Conservation (phyloP, 2,329 filamentous ascomycete species). For the Neoscytalidium dimidiatum region DNA sequence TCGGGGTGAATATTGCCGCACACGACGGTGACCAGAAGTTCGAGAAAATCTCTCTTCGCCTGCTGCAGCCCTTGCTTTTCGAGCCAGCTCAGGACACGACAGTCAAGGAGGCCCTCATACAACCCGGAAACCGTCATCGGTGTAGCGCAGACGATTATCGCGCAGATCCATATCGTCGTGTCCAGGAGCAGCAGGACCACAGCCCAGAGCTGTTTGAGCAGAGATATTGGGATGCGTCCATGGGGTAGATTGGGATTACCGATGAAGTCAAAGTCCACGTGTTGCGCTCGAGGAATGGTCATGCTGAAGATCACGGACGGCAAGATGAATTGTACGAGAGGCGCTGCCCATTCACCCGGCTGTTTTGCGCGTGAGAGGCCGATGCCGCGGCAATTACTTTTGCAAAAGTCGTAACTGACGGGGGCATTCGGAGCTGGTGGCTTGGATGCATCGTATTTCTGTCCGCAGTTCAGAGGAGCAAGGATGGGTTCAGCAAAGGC, state of each 20-base stretch:
- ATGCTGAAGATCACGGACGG: slow-evolving; percentile 40
- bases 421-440: slow-evolving; percentile 2
- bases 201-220: slow-evolving; percentile 28
- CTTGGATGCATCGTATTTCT: slow-evolving; percentile 1
- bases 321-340: slow-evolving; percentile 39
- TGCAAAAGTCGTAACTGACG: slow-evolving; percentile 32
- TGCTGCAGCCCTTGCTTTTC: not conserved
- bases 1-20: not conserved
- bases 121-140: slow-evolving; percentile 18
- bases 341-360: slow-evolving; percentile 37
- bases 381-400: slow-evolving; percentile 32
- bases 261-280: slow-evolving; percentile 6
- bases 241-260: not conserved
- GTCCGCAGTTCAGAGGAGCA: not conserved
- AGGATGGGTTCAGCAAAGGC: not conserved
- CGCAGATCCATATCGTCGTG: slow-evolving; percentile 19
- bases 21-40: not conserved
- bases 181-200: slow-evolving; percentile 31
- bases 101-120: slow-evolving; percentile 19
- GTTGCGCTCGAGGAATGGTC: slow-evolving; percentile 32
- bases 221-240: not conserved
- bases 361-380: slow-evolving; percentile 30
- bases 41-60: not conserved
- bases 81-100: slow-evolving; percentile 6
- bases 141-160: slow-evolving; percentile 15